Evolutionary conservation across 371 early-diverging fungal genomes (phyloP), one percentile per base, ranked within the genome.

Genomic region (Mortierella sp.): DNA sequence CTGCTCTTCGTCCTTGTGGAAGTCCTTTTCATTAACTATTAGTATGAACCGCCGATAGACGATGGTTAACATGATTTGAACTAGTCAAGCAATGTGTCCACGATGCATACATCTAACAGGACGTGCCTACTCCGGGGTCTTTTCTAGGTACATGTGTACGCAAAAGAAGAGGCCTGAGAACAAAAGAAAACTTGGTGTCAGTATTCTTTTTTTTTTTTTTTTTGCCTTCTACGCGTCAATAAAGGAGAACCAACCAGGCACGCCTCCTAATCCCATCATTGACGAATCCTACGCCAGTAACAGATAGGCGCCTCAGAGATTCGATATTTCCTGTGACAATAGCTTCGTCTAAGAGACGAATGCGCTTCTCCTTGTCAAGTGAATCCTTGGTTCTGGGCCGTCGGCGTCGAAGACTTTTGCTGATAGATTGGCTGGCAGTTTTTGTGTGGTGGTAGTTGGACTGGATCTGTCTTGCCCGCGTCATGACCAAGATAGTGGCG

Each of bases 1-100:
- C 74, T 90, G 90, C 1, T 61, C 68, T 66, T 88, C 90, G 63
- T 90, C 88, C 47, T 85, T 86, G 67, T 88, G 88, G 1, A 55
- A 55, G 16, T 40, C 58, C 7, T 28, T 55, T 32, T 53, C 43
- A 33, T 60, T 21, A 58, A 10, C n/a, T 9, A 58, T 55, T 28
- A 36, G 36, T 36, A 36, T 36, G 36, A 36, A 36, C 36, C 36
- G 36, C 36, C 36, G 36, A 36, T 16, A 58, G 41, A 32, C 33
- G 16, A n/a, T 21, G 50, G 50, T 50, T n/a, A 50, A 50, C 7
- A 16, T 50, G 16, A 8, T n/a, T n/a, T 13, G 43, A 43, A 43
- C 43, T 10, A 43, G 43, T 15, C 10, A 3, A n/a, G n/a, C 7
- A 50, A 8, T 48, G 21, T 50, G 50, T 50, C n/a, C 50, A 50